phyloP scores from a whole-genome alignment of 306 rosid genomes.

The Quercus bicolor region DNA sequence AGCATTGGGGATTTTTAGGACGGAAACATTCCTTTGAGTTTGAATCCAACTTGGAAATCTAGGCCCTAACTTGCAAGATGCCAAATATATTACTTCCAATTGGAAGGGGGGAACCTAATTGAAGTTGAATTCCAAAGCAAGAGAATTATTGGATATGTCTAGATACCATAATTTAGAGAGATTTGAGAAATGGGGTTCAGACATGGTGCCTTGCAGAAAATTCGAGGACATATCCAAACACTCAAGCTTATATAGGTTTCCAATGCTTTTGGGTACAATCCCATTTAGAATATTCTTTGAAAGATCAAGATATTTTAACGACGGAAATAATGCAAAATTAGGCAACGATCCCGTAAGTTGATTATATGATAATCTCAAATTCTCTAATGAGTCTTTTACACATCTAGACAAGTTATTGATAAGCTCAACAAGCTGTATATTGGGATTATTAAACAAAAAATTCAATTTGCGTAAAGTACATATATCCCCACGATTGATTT shows the following conservation, averaged over 20 bases:
- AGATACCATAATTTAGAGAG: neutral
- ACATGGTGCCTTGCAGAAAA: neutral
- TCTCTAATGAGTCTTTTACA: neutral
- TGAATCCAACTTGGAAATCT: no score
- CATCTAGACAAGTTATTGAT: neutral
- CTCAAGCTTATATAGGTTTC: neutral
- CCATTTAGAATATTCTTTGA: neutral
- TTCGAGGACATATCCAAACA: neutral
- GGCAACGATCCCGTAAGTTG: neutral
- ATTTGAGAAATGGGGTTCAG: neutral
- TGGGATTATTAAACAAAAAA: no score
- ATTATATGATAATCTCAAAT: neutral
- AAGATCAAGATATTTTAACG: neutral
- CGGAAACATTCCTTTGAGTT: no score
- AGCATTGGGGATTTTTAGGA: no score
- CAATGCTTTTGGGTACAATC: neutral
- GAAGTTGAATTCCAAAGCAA: neutral
- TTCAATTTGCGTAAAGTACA: no score
- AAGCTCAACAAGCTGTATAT: neutral
- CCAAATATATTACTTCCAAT: accelerated
- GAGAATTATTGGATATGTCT: neutral
- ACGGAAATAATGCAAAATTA: neutral
- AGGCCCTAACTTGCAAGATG: no score
- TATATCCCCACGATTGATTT: no score
- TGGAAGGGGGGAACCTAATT: conserved; percentile 3